Evolutionary conservation across 305 asterid genomes (phyloP).

Genomic region (Solanum hybrid): DNA sequence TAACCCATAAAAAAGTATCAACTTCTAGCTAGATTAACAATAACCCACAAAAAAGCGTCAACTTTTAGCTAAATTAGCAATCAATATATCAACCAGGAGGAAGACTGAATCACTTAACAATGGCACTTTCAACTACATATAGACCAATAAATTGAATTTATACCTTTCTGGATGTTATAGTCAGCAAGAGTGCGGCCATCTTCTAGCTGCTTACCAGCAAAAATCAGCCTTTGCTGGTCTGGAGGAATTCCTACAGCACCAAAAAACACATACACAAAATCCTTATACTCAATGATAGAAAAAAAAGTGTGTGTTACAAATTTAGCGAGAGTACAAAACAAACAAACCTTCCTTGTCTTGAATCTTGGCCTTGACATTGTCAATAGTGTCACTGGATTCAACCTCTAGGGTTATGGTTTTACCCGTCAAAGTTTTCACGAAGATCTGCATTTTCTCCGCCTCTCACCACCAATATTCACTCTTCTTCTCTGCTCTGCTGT

Average conservation of each 20-base stretch:
- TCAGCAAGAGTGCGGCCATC: constrained; percentile 31
- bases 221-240: constrained; percentile 28
- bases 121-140: background rate
- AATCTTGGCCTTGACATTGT: constrained; percentile 28
- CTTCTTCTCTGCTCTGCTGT: background rate
- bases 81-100: background rate
- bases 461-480: background rate
- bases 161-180: constrained; percentile 26
- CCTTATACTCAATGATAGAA: background rate
- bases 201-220: constrained; percentile 31
- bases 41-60: background rate
- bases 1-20: background rate
- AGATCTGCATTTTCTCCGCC: constrained; percentile 22
- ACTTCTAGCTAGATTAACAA: background rate
- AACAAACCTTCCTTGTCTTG: constrained; percentile 27
- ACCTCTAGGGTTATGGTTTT: constrained; percentile 29
- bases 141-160: background rate
- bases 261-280: background rate
- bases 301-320: background rate
- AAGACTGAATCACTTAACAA: background rate
- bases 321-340: background rate
- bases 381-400: constrained; percentile 26
- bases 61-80: background rate
- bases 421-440: constrained; percentile 29
- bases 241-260: constrained; percentile 22